Evolutionary conservation across 108 stramenopile species (phyloP).

Genomic region (Cylindrotheca closterium): DNA sequence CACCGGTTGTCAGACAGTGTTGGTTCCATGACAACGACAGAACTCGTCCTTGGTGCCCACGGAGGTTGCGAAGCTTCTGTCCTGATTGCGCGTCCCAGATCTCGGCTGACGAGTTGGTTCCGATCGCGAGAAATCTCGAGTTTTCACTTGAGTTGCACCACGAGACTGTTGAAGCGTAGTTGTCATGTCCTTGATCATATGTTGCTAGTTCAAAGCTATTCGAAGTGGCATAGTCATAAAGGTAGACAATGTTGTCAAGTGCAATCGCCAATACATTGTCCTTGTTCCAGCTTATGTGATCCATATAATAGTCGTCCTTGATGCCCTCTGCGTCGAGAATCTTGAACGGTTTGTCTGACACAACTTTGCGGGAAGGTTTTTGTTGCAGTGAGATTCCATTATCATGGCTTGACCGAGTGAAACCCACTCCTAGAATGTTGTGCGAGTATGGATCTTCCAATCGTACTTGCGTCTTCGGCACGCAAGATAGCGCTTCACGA

Average conservation of each 20-base stretch:
- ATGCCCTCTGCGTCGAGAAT: constrained; percentile 82
- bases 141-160: too few relatives aligned
- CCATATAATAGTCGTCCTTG: constrained; percentile 88
- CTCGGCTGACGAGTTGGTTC: too few relatives aligned
- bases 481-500: not conserved
- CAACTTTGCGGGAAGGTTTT: not conserved
- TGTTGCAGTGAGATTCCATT: not conserved
- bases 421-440: not conserved
- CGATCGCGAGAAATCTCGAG: too few relatives aligned
- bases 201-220: too few relatives aligned
- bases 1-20: too few relatives aligned
- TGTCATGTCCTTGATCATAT: too few relatives aligned
- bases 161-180: too few relatives aligned
- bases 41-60: too few relatives aligned
- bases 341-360: not conserved
- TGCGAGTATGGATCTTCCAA: not conserved
- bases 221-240: constrained; percentile 87
- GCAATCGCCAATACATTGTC: constrained; percentile 89
- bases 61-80: too few relatives aligned
- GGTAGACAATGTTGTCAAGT: constrained; percentile 85
- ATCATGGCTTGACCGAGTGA: not conserved
- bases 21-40: too few relatives aligned
- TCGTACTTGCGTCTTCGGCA: not conserved
- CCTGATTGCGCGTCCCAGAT: too few relatives aligned
- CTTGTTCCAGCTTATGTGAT: constrained; percentile 79